Percentiles rank a stretch among this genome's conserved stretches.
phyloP scores from a whole-genome alignment of 345 rosid species.

The Syzygium grande region DNA sequence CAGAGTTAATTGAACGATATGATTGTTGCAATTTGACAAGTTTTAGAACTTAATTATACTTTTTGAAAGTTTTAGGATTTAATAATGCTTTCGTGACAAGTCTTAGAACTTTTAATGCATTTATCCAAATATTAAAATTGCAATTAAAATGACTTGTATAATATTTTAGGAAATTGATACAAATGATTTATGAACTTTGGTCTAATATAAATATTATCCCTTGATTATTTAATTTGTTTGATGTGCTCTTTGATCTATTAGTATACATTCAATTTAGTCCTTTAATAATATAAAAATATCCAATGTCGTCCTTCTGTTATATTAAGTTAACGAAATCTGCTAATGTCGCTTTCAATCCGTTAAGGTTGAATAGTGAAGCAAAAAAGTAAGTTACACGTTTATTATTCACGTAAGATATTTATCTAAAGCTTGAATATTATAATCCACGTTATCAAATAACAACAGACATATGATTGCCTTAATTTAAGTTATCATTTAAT shows the following conservation, averaged over 20 bases:
- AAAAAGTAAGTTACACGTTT: neutral
- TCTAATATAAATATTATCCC: too few relatives aligned
- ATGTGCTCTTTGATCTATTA: too few relatives aligned
- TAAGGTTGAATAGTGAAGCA: too few relatives aligned
- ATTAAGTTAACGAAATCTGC: too few relatives aligned
- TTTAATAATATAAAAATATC: too few relatives aligned
- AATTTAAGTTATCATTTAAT: neutral
- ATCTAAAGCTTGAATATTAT: neutral
- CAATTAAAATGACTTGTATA: neutral
- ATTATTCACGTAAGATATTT: neutral
- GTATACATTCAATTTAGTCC: neutral
- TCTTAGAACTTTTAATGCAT: too few relatives aligned
- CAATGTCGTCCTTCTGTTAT: too few relatives aligned
- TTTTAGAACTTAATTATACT: neutral
- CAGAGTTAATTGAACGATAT: rapidly evolving
- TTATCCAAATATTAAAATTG: neutral
- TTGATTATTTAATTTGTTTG: too few relatives aligned
- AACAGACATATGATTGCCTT: neutral
- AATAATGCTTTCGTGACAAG: rapidly evolving
- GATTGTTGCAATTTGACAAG: rapidly evolving
- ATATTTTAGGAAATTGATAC: neutral
- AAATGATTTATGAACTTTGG: neutral
- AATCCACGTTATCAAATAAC: neutral
- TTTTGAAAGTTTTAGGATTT: neutral
- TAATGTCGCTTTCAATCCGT: neutral